A percentile compares a stretch with the other conserved stretches of the same genome.
Evolutionary conservation across 2,329 filamentous ascomycete genomes (phyloP).

Genomic region (Pseudonectria buxi): DNA sequence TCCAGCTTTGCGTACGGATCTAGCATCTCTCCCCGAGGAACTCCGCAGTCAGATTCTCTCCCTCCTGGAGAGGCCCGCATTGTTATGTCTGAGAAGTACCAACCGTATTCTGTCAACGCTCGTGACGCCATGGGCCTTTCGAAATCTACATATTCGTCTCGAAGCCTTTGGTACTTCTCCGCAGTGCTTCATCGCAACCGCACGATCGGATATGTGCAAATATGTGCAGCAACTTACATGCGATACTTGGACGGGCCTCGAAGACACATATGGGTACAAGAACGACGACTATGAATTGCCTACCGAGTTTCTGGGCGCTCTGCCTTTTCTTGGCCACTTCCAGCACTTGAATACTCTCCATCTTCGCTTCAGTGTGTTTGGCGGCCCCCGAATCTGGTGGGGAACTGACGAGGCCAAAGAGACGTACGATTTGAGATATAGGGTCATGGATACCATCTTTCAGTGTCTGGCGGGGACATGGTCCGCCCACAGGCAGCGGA

Average conservation of each 20-base stretch:
- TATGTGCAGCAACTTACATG: conserved; percentile 2
- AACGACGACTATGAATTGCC: background rate
- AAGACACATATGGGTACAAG: too few relatives aligned
- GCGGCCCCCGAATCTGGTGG: background rate
- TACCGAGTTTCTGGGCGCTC: background rate
- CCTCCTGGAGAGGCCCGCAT: background rate
- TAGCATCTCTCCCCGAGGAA: background rate
- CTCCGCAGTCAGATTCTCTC: background rate
- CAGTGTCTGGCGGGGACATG: conserved; percentile 4
- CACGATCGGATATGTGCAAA: background rate
- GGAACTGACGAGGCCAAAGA: background rate
- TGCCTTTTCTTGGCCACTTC: background rate
- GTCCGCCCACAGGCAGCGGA: background rate
- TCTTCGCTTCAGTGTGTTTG: background rate
- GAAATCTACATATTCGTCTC: background rate
- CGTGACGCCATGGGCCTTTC: background rate
- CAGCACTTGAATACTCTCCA: background rate
- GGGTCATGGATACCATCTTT: conserved; percentile 6
- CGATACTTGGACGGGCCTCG: conserved; percentile 1
- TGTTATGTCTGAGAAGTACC: conserved; percentile 18
- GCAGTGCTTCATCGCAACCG: background rate
- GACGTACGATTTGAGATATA: background rate
- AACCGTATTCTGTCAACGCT: conserved; percentile 24
- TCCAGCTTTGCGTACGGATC: too few relatives aligned
- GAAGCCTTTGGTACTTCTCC: background rate